Percentiles rank a stretch among this genome's conserved stretches.
Evolutionary conservation across 176 grass and related monocot genomes (phyloP).

Genomic region (Sorghum bicolor): Sorghum_bicolor_NCBIv3 NC_012878.2:57910001-57910500

Average conservation of each 20-base stretch:
- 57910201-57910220: constrained; percentile 29
- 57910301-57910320: not conserved
- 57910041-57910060: too few species aligned
- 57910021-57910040: too few species aligned
- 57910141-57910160: not conserved
- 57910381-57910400: not conserved
- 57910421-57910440: constrained; percentile 27
- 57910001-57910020: too few species aligned
- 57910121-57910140: not conserved
- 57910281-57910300: not conserved
- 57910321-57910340: not conserved
- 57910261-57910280: constrained; percentile 27
- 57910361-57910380: not conserved
- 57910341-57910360: too few species aligned
- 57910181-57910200: constrained; percentile 4
- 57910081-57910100: too few species aligned
- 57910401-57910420: not conserved
- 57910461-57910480: not conserved
- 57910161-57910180: not conserved
- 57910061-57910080: too few species aligned
- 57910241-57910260: constrained; percentile 31
- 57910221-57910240: constrained; percentile 27
- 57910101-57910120: too few species aligned
- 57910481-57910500: not conserved
- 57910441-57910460: not conserved